A percentile compares a stretch with the other conserved stretches of the same genome.
phyloP scores from a whole-genome alignment of 1,284 basidiomycete species.

The Fomitopsis pinicola region DNA sequence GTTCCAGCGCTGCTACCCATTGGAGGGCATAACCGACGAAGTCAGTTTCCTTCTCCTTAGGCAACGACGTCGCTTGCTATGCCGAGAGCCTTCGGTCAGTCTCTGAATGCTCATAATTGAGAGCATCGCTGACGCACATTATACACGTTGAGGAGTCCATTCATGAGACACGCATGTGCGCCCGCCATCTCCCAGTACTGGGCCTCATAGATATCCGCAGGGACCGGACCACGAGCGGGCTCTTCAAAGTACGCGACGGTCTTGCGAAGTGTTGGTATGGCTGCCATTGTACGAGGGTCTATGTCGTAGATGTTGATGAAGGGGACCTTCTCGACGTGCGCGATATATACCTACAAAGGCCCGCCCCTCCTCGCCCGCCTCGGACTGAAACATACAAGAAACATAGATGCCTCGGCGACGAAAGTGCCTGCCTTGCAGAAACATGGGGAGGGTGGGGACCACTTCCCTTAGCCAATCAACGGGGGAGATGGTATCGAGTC shows the following conservation, averaged over 20 bases:
- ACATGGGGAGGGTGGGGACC: no score
- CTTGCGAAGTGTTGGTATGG: slow-evolving; percentile 1
- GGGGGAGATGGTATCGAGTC: no score
- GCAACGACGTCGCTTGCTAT: slow-evolving; percentile 11
- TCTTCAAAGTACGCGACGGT: slow-evolving; percentile 6
- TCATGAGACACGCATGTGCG: slow-evolving; percentile 10
- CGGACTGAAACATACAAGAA: no score
- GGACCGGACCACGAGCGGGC: slow-evolving; percentile 5
- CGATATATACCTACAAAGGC: neutral
- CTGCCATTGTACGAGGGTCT: neutral
- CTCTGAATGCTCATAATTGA: neutral
- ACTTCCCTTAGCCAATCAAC: no score
- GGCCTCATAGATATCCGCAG: slow-evolving; percentile 8
- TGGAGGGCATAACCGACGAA: slow-evolving; percentile 7
- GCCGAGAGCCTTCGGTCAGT: neutral
- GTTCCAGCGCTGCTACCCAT: slow-evolving; percentile 11
- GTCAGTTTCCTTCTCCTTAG: slow-evolving; percentile 6
- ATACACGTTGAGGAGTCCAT: slow-evolving; percentile 12
- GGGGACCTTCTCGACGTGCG: neutral
- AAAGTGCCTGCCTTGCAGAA: no score
- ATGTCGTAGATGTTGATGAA: neutral
- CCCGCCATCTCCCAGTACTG: slow-evolving; percentile 15
- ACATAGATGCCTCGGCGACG: no score
- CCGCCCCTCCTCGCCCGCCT: no score
- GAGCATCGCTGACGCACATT: slow-evolving; percentile 2